Conservation (phyloP, 352 stramenopile genomes). For the Phytophthora sp. region DNA sequence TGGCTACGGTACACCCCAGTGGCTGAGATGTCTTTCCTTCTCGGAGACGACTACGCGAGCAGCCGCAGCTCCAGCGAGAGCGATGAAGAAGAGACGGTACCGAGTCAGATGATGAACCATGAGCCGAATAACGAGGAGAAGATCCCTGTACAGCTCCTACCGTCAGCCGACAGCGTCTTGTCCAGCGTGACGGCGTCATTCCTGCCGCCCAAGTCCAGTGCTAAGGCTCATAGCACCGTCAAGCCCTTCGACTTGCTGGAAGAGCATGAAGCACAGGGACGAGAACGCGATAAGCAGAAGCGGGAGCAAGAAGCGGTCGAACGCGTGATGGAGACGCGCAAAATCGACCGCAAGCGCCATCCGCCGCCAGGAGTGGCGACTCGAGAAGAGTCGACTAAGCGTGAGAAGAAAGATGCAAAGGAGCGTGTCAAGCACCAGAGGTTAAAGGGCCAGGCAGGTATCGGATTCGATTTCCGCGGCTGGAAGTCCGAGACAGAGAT, state of each 20-base stretch:
- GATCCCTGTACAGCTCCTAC: slow-evolving; percentile 25
- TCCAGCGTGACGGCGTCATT: slow-evolving; percentile 51
- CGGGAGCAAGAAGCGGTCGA: neutral
- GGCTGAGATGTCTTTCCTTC: slow-evolving; percentile 54
- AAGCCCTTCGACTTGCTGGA: slow-evolving; percentile 43
- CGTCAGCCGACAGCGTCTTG: slow-evolving; percentile 54
- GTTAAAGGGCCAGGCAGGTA: slow-evolving; percentile 72
- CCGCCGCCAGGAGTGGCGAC: neutral
- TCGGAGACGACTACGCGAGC: slow-evolving; percentile 53
- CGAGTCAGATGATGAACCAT: neutral
- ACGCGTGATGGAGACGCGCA: neutral
- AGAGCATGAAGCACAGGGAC: slow-evolving; percentile 26
- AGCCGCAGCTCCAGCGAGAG: slow-evolving; percentile 42
- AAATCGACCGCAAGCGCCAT: slow-evolving; percentile 27
- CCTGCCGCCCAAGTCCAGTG: slow-evolving; percentile 32
- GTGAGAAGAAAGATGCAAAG: slow-evolving; percentile 60
- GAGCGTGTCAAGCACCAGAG: slow-evolving; percentile 80
- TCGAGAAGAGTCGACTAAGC: slow-evolving; percentile 17
- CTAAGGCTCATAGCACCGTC: slow-evolving; percentile 18
- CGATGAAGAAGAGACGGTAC: slow-evolving; percentile 28
- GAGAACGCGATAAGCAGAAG: slow-evolving; percentile 22
- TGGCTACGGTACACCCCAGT: slow-evolving; percentile 18
- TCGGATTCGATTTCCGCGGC: slow-evolving; percentile 72
- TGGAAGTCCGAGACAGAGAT: slow-evolving; percentile 89
- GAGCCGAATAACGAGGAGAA: neutral